Conservation (phyloP, 768 basidiomycete genomes). For the Hydnomerulius pinastri region DNA sequence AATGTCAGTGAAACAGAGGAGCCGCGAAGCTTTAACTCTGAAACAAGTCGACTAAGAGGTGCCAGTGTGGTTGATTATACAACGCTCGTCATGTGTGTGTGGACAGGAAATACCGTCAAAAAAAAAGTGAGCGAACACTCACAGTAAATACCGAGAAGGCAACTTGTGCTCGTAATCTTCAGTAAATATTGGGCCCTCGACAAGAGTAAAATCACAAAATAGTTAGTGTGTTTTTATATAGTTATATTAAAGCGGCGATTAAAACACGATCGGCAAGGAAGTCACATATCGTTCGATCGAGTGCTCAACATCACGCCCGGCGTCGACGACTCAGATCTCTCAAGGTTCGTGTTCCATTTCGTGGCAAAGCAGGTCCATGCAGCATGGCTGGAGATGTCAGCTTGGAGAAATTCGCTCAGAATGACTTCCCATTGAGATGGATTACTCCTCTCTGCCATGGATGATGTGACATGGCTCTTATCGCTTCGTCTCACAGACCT, state of each 20-base stretch:
- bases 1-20: conserved; percentile 74
- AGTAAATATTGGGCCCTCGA: no score
- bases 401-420: not conserved
- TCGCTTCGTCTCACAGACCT: conserved; percentile 12
- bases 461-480: conserved; percentile 7
- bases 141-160: conserved; percentile 8
- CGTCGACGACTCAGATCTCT: conserved; percentile 2
- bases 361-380: not conserved
- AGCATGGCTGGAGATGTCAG: not conserved
- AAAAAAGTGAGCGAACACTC: conserved; percentile 10
- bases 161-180: no score
- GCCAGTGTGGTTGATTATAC: conserved; percentile 73
- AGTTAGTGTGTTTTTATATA: no score
- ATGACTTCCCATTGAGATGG: conserved; percentile 1
- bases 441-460: not conserved
- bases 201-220: no score
- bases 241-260: conserved; percentile 23
- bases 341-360: conserved; percentile 8
- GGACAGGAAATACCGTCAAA: conserved; percentile 2
- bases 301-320: conserved; percentile 1
- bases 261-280: conserved; percentile 6
- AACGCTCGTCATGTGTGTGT: conserved; percentile 75
- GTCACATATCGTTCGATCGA: conserved; percentile 1
- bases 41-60: conserved; percentile 89
- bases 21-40: conserved; percentile 34